Evolutionary conservation across 1,284 basidiomycete species (phyloP), one percentile per base, ranked within the genome.

Genomic region (Ceratobasidium sp.): DNA sequence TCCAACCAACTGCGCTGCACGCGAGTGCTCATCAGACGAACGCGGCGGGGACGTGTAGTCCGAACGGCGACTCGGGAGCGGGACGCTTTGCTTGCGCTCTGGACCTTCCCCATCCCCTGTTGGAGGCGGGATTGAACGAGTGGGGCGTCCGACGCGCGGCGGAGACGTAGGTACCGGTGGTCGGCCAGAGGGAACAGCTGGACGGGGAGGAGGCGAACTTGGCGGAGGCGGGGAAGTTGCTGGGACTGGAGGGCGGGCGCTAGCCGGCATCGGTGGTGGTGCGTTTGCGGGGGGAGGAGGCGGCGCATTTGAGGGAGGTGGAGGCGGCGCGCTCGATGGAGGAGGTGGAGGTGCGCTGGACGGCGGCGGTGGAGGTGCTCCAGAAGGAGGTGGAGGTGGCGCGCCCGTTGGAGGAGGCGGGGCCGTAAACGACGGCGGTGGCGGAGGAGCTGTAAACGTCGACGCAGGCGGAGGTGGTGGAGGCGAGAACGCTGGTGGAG

Each of bases 301-400:
- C n/a, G 30, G 50, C n/a, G 11, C 30, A 32, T 21, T 38, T n/a
- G 57, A 32, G 6, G 57, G 32, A 59, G 35, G 57, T 28, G 43
- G 35, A 7, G 58, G 58, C 23, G 58, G 54, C n/a, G 43, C 23
- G 21, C 32, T 54, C n/a, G 30, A 47, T 18, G 59, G 50, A 23
- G 26, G 41, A 61, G 74, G 38, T 49, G 82, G 78, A 4, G 81
- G 80, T 9, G 79, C 77, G 21, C 13, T 38, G 2, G 62, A 32
- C 4, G 63, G 63, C 1, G 49, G 49, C 11, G 63, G 63, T 44
- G 63, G 63, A n/a, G 63, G 49, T 14, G 50, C 61, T 30, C 30
- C 35, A 18, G 43, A 46, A 26, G 38, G 50, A 11, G 18, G n/a
- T n/a, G 54, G 49, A 38, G 50, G 50, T 2, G 54, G 49, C n/a